A percentile compares a stretch with the other conserved stretches of the same genome.
Conservation (phyloP, 2,329 filamentous ascomycete species). For the Didymosphaeria variabile region DNA sequence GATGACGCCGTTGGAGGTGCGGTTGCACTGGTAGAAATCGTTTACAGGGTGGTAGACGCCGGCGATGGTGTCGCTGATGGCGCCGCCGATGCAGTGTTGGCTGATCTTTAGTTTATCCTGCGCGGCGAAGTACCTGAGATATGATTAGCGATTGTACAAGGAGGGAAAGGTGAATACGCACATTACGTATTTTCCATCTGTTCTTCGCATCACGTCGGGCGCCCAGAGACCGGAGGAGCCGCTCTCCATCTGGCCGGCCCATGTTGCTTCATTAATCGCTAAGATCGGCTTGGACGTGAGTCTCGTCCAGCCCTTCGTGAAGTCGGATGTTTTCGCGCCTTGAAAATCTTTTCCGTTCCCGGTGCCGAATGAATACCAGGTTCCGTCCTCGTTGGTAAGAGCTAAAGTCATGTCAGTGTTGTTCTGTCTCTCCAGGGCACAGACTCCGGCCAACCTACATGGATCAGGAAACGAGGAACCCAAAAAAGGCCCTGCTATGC, state of each 20-base stretch:
- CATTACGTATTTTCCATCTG: slow-evolving; percentile 3
- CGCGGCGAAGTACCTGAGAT: slow-evolving; percentile 12
- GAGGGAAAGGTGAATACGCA: not conserved
- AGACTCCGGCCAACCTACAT: not conserved
- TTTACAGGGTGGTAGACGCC: slow-evolving; percentile 10
- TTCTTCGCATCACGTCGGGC: slow-evolving; percentile 10
- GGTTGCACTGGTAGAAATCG: slow-evolving; percentile 14
- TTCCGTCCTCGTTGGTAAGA: slow-evolving; percentile 5
- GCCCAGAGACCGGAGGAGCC: slow-evolving; percentile 5
- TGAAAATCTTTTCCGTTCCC: slow-evolving; percentile 10
- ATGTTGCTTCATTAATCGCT: slow-evolving; percentile 1
- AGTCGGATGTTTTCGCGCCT: not conserved
- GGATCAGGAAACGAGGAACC: slow-evolving; percentile 6
- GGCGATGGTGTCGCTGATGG: slow-evolving; percentile 3
- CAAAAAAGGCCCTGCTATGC: slow-evolving; percentile 10
- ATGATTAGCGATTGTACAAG: not conserved
- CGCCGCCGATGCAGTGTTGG: slow-evolving; percentile 14
- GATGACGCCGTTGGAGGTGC: slow-evolving; percentile 12
- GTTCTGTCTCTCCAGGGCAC: not conserved
- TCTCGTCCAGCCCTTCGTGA: slow-evolving; percentile 5
- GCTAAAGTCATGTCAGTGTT: not conserved
- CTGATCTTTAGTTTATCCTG: slow-evolving; percentile 3
- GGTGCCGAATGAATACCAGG: slow-evolving; percentile 11
- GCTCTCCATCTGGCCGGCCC: not conserved
- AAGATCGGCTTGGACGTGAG: not conserved